Conservation (phyloP, 2,329 filamentous ascomycete genomes). For the Rutstroemia sydowiana region DNA sequence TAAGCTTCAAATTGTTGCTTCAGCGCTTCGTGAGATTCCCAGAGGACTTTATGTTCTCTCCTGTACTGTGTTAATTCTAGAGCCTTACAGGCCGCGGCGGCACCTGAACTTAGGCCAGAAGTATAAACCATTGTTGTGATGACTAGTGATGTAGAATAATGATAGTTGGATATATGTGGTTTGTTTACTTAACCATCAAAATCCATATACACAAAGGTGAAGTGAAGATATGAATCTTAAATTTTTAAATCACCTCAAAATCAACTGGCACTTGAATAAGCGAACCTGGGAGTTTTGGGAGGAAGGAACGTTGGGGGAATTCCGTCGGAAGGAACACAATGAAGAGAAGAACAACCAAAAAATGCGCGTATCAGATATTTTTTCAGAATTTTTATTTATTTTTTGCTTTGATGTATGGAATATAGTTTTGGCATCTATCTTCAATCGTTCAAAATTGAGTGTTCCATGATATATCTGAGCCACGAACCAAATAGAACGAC, state of each 20-base stretch:
- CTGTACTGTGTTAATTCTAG: not conserved
- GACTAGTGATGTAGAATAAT: not conserved
- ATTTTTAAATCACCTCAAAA: no score
- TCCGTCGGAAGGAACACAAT: not conserved
- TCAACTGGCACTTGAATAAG: not conserved
- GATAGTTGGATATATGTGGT: not conserved
- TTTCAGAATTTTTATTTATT: conserved; percentile 18
- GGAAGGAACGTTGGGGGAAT: no score
- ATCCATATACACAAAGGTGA: no score
- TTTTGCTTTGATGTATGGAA: conserved; percentile 24
- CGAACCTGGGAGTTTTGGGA: no score
- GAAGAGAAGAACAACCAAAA: not conserved
- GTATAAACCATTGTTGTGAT: not conserved
- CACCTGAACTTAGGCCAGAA: not conserved
- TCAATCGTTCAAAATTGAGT: conserved; percentile 18
- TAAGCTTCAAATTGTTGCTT: not conserved
- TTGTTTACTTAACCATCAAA: not conserved
- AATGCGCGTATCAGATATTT: conserved; percentile 1
- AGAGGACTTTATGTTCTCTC: not conserved
- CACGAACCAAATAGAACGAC: conserved; percentile 18
- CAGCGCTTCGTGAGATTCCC: not conserved
- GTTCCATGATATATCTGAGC: conserved; percentile 11
- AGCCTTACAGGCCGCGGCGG: not conserved
- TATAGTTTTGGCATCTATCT: conserved; percentile 20
- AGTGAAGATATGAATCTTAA: no score